Evolutionary conservation across 139 green algal species (phyloP), one percentile per base, ranked within the genome.

Genomic region (Zygnema cylindricum): DNA sequence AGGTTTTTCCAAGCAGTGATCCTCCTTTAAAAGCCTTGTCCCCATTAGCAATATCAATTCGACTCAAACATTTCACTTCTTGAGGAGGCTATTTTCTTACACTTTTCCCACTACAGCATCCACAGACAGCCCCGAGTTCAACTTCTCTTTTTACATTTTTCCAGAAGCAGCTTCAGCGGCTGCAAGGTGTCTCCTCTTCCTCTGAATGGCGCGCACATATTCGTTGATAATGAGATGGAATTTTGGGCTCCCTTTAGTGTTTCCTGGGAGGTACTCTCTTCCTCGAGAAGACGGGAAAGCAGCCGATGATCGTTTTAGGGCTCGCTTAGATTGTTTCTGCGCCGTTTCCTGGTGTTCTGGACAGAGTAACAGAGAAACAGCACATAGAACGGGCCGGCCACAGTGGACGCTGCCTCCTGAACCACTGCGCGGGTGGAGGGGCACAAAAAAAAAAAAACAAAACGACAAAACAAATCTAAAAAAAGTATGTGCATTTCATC

Each of bases 171-270:
- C 71, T 54, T 41, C 71, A n/a, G 71, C 71, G 7, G 16, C 71
- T 79, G 36, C 36, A 79, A 79, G 71, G 21, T 25, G 36, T 16
- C 16, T 49, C 36, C 77, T 43, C 16, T 85, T 85, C 39, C 49
- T 75, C 77, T 85, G 77, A 54, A 85, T 85, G 16, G 49, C 49
- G 33, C 35, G 33, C 33, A 85, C 49, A 54, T 85, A 85, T 77
- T 85, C 77, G 77, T 41, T 85, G 16, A 85, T 85, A 41, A 85
- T 77, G 39, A 85, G 77, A 41, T 85, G 77, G 11, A 85, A 54
- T 54, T 79, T 79, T 23, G 71, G 71, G 71, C 36, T 16, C 16
- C 36, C 71, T 43, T 79, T 79, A 41, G 71, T 40, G n/a, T n/a
- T n/a, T n/a, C n/a, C n/a, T n/a, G n/a, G n/a, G 71, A 54, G 71